Conservation (phyloP, 2,329 filamentous ascomycete genomes). For the Ilyonectria sp. region DNA sequence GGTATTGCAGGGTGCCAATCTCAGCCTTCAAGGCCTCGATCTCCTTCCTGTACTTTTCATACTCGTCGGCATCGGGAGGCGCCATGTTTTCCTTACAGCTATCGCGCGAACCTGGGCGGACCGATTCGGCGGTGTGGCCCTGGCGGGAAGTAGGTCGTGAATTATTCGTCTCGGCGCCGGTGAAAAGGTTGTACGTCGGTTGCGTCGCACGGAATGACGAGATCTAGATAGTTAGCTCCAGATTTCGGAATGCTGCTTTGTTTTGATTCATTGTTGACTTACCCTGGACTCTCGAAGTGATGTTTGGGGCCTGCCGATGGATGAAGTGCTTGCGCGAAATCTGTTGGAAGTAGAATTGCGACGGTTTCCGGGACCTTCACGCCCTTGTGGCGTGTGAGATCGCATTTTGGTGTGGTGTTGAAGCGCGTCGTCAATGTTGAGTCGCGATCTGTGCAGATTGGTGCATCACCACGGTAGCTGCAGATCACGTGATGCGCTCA, state of each 20-base stretch:
- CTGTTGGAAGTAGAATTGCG: conserved; percentile 50
- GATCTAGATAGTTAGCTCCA: conserved; percentile 52
- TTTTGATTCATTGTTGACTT: conserved; percentile 49
- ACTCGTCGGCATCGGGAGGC: conserved; percentile 71
- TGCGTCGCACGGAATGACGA: conserved; percentile 67
- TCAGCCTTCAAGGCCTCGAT: conserved; percentile 90
- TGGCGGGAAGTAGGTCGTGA: conserved; percentile 59
- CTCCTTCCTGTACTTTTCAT: conserved; percentile 69
- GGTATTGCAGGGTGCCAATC: conserved; percentile 89
- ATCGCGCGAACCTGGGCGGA: conserved; percentile 66
- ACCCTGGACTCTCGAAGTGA: conserved; percentile 57
- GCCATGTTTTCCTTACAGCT: conserved; percentile 74
- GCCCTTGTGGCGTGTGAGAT: conserved; percentile 51
- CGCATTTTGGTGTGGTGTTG: conserved; percentile 49
- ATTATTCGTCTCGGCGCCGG: conserved; percentile 62
- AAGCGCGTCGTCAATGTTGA: conserved; percentile 17
- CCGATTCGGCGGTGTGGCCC: conserved; percentile 57
- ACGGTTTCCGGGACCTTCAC: conserved; percentile 49
- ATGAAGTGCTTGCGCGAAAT: conserved; percentile 55
- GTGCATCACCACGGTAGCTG: conserved; percentile 44
- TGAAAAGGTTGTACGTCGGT: conserved; percentile 72
- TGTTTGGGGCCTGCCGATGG: conserved; percentile 55
- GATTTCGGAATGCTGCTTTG: conserved; percentile 33
- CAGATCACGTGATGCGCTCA: conserved; percentile 39
- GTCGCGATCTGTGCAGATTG: conserved; percentile 29